Base-by-base conservation (phyloP, 2,329 filamentous ascomycete species). In the Apiospora rasikravindrae region DNA sequence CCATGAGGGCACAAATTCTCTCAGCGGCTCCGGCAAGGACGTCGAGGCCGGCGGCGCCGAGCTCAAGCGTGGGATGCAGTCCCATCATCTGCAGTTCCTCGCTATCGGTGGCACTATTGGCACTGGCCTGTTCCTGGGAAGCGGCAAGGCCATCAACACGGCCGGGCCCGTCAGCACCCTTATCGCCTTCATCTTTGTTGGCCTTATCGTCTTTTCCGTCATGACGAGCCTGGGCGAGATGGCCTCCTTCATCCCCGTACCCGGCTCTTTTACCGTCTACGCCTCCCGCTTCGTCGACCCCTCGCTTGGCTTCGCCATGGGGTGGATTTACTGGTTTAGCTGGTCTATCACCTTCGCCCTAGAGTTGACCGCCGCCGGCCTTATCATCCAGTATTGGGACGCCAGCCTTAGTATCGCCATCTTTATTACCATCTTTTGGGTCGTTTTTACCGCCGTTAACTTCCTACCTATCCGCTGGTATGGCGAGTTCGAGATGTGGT, bases 321-420 rank as follows among this genome's bases (percentile, higher is more conserved):
- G 93, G 26, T 95, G 93, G 93, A 91, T 94, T 73, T 95, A 95
- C 82, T 95, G 92, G 91, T 94, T 94, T 78, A 91, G 88, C 49
- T 95, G 82, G 92, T 87, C 90, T 24, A 89, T 92, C 72, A 94
- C 92, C 0, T 93, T 89, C 76, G 92, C 92, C 0, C 87, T 94
- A 11, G 93, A 95, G 78, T 85, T 95, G 51, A 93, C 90, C 0
- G 91, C 92, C 0, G 90, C 92, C 1, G 92, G 92, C 6, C 84
- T 94, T 67, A 92, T 95, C 71, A 93, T 95, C 74, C 90, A 94
- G 79, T 95, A 92, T 81, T 95, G 93, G 93, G 86, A 90, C 71
- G 74, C 84, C 1, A 79, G 81, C 26, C 82, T 94, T 72, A 91
- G 85, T 77, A 89, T 94, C 71, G 92, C 88, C 72, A 91, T 95